These are phyloP conservation scores for Elongisporangium undulatum DNA, from an alignment of 352 stramenopile species.

Conservation along the genomic window DNA sequence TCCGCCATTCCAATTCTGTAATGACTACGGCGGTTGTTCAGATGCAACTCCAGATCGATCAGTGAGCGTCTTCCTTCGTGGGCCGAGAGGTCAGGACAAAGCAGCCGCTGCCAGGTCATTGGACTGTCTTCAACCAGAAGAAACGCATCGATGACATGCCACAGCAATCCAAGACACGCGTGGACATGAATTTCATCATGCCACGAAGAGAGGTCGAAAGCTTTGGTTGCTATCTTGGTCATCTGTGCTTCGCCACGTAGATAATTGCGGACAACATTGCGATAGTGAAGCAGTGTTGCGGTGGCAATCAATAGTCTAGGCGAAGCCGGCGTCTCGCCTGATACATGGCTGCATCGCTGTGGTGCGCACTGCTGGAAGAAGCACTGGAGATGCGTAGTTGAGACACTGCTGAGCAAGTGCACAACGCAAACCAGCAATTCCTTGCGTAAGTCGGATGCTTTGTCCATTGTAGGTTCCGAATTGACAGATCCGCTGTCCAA, in stretches of 20 bases:
- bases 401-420: conserved; percentile 60
- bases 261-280: conserved; percentile 6
- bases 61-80: conserved; percentile 38
- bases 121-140: conserved; percentile 20
- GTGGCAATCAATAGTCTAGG: conserved; percentile 28
- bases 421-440: conserved; percentile 60
- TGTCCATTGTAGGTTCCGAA: conserved; percentile 3
- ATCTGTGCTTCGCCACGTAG: background rate
- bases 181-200: conserved; percentile 60
- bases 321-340: background rate
- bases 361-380: conserved; percentile 32
- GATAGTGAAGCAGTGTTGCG: conserved; percentile 40
- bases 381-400: conserved; percentile 24
- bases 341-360: background rate
- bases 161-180: conserved; percentile 42
- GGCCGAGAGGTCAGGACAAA: conserved; percentile 41
- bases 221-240: background rate
- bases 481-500: conserved; percentile 11
- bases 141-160: conserved; percentile 57
- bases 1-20: conserved; percentile 16
- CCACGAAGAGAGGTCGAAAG: background rate
- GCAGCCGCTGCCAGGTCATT: conserved; percentile 30
- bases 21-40: conserved; percentile 48
- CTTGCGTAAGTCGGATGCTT: conserved; percentile 34
- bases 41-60: conserved; percentile 47